Evolutionary conservation across 2,329 filamentous ascomycete species (phyloP).

Genomic region (Trichoderma citrinoviride): DNA sequence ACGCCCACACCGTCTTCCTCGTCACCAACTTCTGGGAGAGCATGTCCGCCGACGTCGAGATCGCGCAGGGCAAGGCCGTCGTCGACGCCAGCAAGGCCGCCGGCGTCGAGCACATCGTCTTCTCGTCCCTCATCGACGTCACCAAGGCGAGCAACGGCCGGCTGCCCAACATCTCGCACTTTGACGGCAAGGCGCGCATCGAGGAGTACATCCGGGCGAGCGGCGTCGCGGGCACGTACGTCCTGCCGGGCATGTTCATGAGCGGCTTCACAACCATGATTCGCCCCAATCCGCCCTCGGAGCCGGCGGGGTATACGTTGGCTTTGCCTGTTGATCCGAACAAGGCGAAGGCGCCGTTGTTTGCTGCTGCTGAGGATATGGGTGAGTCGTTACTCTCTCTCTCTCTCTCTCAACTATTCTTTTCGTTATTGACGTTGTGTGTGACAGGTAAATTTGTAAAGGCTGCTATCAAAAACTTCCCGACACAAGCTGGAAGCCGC

Average conservation of each 20-base stretch:
- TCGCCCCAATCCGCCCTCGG: conserved; percentile 26
- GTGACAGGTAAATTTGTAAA: conserved; percentile 36
- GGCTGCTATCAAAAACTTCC: conserved; percentile 34
- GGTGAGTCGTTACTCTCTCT: no score
- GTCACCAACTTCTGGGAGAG: conserved; percentile 42
- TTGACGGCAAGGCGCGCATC: conserved; percentile 56
- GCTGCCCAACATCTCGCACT: conserved; percentile 44
- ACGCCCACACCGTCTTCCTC: conserved; percentile 44
- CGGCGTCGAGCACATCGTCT: conserved; percentile 47
- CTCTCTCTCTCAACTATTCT: no score
- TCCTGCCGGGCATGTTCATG: conserved; percentile 54
- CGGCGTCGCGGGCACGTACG: conserved; percentile 50
- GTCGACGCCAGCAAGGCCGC: conserved; percentile 45
- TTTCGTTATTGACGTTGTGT: background rate
- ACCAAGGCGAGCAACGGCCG: conserved; percentile 39
- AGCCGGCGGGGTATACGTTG: conserved; percentile 32
- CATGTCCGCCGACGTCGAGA: conserved; percentile 36
- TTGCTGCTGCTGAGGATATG: conserved; percentile 40
- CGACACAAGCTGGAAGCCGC: conserved; percentile 31
- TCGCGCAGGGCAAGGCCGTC: conserved; percentile 45
- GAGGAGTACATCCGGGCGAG: conserved; percentile 54
- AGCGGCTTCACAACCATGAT: conserved; percentile 42
- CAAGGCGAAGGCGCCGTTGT: conserved; percentile 38
- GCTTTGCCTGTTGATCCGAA: conserved; percentile 32
- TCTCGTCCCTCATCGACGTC: conserved; percentile 44